These are phyloP conservation scores for Flaveria brownii DNA, from an alignment of 129 eudicot species.

Conservation along the genomic window DNA sequence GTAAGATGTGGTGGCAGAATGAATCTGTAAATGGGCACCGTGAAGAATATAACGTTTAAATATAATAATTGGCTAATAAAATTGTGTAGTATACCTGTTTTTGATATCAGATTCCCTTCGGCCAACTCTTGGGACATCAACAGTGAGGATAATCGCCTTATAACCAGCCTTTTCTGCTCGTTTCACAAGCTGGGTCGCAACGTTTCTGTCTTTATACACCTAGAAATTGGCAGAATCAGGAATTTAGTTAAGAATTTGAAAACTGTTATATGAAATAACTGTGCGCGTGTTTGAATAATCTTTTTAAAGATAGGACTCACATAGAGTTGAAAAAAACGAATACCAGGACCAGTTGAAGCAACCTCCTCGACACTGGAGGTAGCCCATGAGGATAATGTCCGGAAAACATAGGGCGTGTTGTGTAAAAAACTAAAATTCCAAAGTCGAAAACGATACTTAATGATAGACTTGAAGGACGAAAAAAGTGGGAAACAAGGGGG, in stretches of 20 bases:
- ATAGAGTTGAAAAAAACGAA: slow-evolving; percentile 90
- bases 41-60: slow-evolving; percentile 2
- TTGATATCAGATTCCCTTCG: slow-evolving; percentile 95
- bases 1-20: slow-evolving; percentile 64
- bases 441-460: background rate
- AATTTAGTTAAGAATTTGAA: background rate
- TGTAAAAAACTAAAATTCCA: background rate
- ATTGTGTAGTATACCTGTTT: slow-evolving; percentile 57
- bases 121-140: slow-evolving; percentile 90
- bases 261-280: background rate
- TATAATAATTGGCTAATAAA: background rate
- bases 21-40: slow-evolving; percentile 49
- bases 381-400: slow-evolving; percentile 93
- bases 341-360: slow-evolving; percentile 92
- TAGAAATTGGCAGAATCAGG: slow-evolving; percentile 27
- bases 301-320: slow-evolving; percentile 48
- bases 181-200: slow-evolving; percentile 73
- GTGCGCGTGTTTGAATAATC: background rate
- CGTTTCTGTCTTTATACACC: slow-evolving; percentile 83
- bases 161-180: slow-evolving; percentile 95
- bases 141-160: slow-evolving; percentile 89
- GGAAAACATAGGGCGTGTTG: background rate
- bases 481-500: slow-evolving; percentile 1
- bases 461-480: background rate
- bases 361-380: slow-evolving; percentile 92